Evolutionary conservation across 441 rosid genomes (phyloP).

Genomic region (Pelargonium australe): DNA sequence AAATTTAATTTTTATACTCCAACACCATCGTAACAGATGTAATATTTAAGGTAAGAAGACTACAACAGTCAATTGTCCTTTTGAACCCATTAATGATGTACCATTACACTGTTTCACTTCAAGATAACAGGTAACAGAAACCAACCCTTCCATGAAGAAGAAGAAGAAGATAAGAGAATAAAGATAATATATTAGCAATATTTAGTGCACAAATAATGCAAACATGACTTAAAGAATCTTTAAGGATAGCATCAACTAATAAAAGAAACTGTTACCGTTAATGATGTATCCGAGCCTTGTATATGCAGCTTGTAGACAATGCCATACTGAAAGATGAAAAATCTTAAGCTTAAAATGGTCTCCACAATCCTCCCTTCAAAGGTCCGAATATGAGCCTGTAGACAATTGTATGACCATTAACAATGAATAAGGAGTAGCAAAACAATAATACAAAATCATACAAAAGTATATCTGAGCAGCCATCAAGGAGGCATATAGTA

Average conservation of each 20-base stretch:
- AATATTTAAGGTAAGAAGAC: background rate
- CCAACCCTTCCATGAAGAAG: too few species aligned
- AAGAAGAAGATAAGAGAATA: background rate
- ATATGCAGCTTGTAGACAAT: slow-evolving; percentile 77
- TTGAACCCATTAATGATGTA: background rate
- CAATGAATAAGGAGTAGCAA: slow-evolving; percentile 5
- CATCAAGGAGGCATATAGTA: background rate
- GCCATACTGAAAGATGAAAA: slow-evolving; percentile 93
- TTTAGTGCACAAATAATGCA: background rate
- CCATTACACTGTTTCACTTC: background rate
- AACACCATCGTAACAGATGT: background rate
- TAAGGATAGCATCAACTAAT: background rate
- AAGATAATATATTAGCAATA: background rate
- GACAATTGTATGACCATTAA: slow-evolving; percentile 13
- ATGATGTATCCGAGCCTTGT: slow-evolving; percentile 55
- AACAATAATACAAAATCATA: background rate
- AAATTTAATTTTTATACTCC: too few species aligned
- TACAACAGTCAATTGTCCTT: background rate
- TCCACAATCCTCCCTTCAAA: slow-evolving; percentile 81
- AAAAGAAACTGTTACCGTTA: slow-evolving; percentile 40
- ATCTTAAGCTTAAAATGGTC: slow-evolving; percentile 75
- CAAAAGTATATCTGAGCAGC: background rate
- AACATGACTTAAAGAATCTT: background rate
- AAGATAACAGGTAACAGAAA: background rate
- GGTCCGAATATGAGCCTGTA: slow-evolving; percentile 84